Percentiles rank a stretch among this genome's conserved stretches.
phyloP scores from a whole-genome alignment of 805 yeast species.

The Osmozyma mogii region DNA sequence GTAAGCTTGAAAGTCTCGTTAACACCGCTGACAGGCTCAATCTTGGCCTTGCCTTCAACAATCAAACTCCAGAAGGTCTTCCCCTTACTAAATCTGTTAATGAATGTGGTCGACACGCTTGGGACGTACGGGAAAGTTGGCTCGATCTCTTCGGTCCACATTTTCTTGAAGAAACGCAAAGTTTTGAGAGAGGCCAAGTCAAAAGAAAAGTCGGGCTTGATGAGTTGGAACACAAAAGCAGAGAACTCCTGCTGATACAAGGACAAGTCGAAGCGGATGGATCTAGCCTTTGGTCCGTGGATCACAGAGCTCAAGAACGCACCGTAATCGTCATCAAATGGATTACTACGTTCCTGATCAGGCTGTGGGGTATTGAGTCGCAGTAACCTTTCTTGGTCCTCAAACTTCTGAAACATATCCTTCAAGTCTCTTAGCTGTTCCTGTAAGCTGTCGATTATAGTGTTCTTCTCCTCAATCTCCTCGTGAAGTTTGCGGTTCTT shows the following conservation, averaged over 20 bases:
- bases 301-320: constrained; percentile 16
- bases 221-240: constrained; percentile 27
- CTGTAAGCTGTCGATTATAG: constrained; percentile 54
- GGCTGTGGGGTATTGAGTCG: too few species aligned
- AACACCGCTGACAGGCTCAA: constrained; percentile 81
- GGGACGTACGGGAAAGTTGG: constrained; percentile 26
- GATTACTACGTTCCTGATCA: too few species aligned
- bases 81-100: constrained; percentile 36
- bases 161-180: constrained; percentile 51
- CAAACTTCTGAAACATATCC: constrained; percentile 47
- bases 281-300: constrained; percentile 27
- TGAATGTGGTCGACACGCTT: constrained; percentile 43
- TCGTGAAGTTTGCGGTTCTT: constrained; percentile 49
- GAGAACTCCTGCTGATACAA: constrained; percentile 38
- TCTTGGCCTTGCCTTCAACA: constrained; percentile 70
- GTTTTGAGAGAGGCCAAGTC: constrained; percentile 38
- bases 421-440: constrained; percentile 65
- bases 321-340: constrained; percentile 2
- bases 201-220: constrained; percentile 25
- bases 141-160: constrained; percentile 74
- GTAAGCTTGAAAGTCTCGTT: constrained; percentile 62
- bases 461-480: constrained; percentile 59
- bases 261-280: constrained; percentile 38
- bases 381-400: constrained; percentile 27
- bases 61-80: constrained; percentile 53